Conservation (phyloP, 768 basidiomycete genomes). For the Tulasnella sp. region DNA sequence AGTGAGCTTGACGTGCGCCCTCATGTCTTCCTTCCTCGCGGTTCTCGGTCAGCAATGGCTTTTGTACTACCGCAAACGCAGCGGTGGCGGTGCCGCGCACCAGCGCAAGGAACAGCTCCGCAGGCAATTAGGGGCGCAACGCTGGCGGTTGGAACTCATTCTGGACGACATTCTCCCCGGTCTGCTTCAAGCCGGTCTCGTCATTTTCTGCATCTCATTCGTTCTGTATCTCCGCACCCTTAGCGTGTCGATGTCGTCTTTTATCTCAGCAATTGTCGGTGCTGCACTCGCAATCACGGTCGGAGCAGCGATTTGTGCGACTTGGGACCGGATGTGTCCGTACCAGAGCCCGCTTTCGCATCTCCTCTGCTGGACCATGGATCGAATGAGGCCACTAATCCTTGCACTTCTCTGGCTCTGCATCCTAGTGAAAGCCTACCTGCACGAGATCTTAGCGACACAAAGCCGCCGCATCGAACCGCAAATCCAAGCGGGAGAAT, state of each 20-base stretch:
- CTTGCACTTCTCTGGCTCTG: background rate
- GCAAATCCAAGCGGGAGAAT: no score
- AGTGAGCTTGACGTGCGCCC: background rate
- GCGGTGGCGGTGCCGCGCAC: background rate
- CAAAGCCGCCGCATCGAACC: no score
- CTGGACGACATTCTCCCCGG: background rate
- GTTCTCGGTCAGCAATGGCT: background rate
- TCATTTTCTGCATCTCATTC: background rate
- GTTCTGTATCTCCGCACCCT: background rate
- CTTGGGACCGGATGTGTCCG: conserved; percentile 3
- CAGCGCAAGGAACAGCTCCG: background rate
- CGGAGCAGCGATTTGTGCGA: background rate
- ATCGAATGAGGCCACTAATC: background rate
- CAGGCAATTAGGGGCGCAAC: background rate
- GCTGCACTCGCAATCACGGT: background rate
- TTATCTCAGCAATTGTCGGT: background rate
- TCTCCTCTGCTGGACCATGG: background rate
- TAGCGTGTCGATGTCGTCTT: background rate
- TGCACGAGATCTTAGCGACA: background rate
- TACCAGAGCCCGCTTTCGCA: background rate
- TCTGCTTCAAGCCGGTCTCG: background rate
- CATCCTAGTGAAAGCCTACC: background rate
- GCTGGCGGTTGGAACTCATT: background rate
- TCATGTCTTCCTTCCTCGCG: background rate
- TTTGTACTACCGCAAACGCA: background rate